These are phyloP conservation scores for Aspergillus tamarii DNA, from an alignment of 2,329 filamentous ascomycete genomes.

Conservation along the genomic window DNA sequence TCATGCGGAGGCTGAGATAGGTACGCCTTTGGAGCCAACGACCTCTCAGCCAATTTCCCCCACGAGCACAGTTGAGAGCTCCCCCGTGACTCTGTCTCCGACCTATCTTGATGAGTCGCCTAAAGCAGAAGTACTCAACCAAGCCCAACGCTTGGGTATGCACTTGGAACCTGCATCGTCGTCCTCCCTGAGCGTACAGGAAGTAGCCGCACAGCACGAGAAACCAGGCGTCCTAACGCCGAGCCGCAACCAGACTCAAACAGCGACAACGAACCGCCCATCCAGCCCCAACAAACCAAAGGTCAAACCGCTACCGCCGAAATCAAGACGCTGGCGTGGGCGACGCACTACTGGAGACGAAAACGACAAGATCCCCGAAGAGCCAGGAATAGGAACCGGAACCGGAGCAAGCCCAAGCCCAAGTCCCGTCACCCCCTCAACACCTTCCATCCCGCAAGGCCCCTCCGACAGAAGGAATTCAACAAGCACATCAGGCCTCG, in stretches of 20 bases:
- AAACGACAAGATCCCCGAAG: conserved; percentile 33
- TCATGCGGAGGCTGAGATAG: conserved; percentile 22
- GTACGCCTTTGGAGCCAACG: conserved; percentile 29
- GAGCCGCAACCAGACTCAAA: conserved; percentile 56
- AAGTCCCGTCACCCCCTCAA: neutral
- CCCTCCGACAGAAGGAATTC: conserved; percentile 28
- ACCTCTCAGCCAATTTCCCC: conserved; percentile 42
- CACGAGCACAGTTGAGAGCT: conserved; percentile 33
- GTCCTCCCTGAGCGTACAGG: conserved; percentile 74
- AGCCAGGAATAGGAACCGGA: conserved; percentile 18
- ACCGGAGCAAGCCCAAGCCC: conserved; percentile 6
- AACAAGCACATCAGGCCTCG: conserved; percentile 26
- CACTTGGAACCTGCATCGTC: conserved; percentile 69
- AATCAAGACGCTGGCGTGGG: conserved; percentile 47
- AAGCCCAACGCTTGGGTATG: conserved; percentile 61
- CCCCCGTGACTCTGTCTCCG: conserved; percentile 53
- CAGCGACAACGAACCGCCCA: conserved; percentile 20
- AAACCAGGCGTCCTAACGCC: conserved; percentile 82
- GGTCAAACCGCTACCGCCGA: conserved; percentile 46
- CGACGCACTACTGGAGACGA: conserved; percentile 38
- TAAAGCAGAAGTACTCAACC: conserved; percentile 16
- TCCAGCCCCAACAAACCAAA: conserved; percentile 29
- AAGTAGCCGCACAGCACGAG: conserved; percentile 78
- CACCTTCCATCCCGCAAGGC: conserved; percentile 16
- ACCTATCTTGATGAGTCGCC: conserved; percentile 16